Base-by-base conservation (phyloP, 2,329 filamentous ascomycete genomes). In the Intubia oerlemansii region DNA sequence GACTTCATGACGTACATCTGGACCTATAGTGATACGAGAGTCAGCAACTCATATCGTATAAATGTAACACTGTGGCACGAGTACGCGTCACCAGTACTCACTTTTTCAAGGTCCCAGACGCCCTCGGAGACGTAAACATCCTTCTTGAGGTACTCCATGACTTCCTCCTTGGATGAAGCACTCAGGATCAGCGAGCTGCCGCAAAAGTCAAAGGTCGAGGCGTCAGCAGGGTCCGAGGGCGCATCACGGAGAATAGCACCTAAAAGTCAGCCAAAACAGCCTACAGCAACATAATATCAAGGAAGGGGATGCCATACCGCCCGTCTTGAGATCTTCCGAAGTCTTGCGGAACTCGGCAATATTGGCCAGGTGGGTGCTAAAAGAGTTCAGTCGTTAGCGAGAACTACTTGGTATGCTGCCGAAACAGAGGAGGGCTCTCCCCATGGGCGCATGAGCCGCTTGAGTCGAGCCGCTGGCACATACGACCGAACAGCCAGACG, bases 41-140 rank as follows among this genome's bases (percentile, higher is more conserved):
- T n/a, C n/a, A n/a, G n/a, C n/a, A n/a, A n/a, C n/a, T 8, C 2
- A 5, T 10, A 19, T 12, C 19, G 30, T 18, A 29, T 30, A 12
- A 18, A 14, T 16, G 11, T 3, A 24, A 10, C 12, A 18, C 15
- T 8, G n/a, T 7, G 7, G 7, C 5, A 4, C 18, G 4, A n/a
- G n/a, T 11, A 18, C 10, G 17, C 15, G 14, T 7, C n/a, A n/a
- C n/a, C n/a, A n/a, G n/a, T n/a, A 43, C 46, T 42, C 36, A 66
- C 66, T 41, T 76, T 76, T 20, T 71, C 63, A 33, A 76, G 44
- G 54, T 92, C 79, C 82, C 82, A 92, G 7, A 90, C 81, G 1
- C 71, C 78, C 24, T 50, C 58, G 34, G 52, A 59, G 8, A 60
- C 56, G 51, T 91, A 92, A 8, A 82, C 54, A 52, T 92, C 82